These are phyloP conservation scores for Alternaria triticimaculans DNA, from an alignment of 2,329 filamentous ascomycete species.

Conservation along the genomic window DNA sequence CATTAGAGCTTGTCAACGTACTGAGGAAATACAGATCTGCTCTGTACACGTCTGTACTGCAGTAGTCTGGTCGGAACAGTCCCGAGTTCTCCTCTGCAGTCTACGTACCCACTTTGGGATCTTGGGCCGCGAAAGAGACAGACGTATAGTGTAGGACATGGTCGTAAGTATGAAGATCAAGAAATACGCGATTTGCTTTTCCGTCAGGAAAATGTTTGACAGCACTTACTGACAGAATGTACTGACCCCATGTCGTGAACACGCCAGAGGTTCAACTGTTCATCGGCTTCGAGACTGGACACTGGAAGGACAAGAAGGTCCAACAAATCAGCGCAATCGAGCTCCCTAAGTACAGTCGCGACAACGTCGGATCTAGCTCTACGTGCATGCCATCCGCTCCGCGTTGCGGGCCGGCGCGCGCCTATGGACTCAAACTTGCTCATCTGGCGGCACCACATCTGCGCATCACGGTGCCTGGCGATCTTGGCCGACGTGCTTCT, in stretches of 20 bases:
- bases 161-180: background rate
- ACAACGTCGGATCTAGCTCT: background rate
- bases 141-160: background rate
- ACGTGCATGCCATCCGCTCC: background rate
- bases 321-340: background rate
- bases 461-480: constrained; percentile 9
- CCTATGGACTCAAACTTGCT: constrained; percentile 22
- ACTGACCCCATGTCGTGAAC: background rate
- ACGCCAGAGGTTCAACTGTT: background rate
- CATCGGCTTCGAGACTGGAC: background rate
- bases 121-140: background rate
- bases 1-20: background rate
- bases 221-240: background rate
- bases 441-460: constrained; percentile 4
- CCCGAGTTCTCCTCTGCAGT: background rate
- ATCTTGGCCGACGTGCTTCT: background rate
- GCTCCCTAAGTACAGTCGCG: background rate
- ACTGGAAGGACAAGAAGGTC: background rate
- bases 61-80: background rate
- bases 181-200: background rate
- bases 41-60: background rate
- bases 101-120: background rate
- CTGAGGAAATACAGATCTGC: background rate
- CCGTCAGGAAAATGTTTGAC: background rate
- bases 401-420: constrained; percentile 1